Conservation (phyloP, 257 asterid genomes). For the Solanum piurae region DNA sequence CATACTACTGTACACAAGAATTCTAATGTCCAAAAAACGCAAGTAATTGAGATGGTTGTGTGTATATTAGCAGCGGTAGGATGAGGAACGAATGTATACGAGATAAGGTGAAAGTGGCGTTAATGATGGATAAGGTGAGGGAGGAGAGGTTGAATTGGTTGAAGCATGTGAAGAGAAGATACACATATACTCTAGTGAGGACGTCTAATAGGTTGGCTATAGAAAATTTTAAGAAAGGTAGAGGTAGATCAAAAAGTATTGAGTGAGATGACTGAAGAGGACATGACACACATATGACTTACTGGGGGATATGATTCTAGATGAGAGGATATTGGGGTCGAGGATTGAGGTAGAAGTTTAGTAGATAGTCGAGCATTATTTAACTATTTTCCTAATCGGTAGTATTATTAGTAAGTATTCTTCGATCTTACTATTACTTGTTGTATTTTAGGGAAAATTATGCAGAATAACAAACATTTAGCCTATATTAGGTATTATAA, state of each 20-base stretch:
- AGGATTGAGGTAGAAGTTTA: too few relatives aligned
- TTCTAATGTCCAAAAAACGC: not conserved
- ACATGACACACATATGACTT: not conserved
- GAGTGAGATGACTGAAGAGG: not conserved
- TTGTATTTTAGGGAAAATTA: too few relatives aligned
- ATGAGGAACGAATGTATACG: not conserved
- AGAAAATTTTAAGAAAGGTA: not conserved
- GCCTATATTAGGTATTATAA: too few relatives aligned
- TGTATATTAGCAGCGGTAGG: not conserved
- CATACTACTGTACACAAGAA: too few relatives aligned
- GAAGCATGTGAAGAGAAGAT: not conserved
- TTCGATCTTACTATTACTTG: too few relatives aligned
- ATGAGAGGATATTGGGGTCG: fast-evolving
- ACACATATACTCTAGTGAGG: too few relatives aligned
- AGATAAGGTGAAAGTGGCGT: not conserved
- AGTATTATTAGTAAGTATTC: too few relatives aligned
- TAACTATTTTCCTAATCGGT: too few relatives aligned
- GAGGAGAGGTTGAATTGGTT: not conserved
- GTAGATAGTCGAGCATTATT: not conserved
- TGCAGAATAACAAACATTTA: too few relatives aligned
- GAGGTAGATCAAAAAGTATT: not conserved
- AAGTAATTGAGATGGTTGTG: not conserved
- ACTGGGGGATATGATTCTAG: too few relatives aligned
- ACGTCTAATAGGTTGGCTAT: fast-evolving
- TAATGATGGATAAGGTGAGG: too few relatives aligned